Percentiles rank a stretch among this genome's conserved stretches.
Conservation (phyloP, 768 basidiomycete genomes). For the Hysterangium stoloniferum region DNA sequence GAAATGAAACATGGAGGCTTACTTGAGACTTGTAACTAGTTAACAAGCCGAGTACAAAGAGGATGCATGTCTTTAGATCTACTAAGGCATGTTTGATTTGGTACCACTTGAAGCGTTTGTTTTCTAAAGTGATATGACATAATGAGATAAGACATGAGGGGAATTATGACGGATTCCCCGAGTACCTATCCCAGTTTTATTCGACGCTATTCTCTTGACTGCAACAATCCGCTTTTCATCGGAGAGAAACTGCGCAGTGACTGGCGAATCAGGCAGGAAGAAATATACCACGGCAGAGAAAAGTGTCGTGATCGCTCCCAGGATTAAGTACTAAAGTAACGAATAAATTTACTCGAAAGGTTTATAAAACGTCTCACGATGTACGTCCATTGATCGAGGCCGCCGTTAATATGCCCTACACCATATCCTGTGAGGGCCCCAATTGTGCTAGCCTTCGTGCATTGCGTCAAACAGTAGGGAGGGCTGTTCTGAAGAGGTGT, state of each 20-base stretch:
- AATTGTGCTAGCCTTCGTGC: slow-evolving; percentile 19
- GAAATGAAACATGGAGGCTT: neutral
- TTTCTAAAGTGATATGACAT: slow-evolving; percentile 27
- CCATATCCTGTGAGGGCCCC: slow-evolving; percentile 24
- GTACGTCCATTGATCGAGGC: slow-evolving; percentile 22
- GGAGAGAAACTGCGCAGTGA: slow-evolving; percentile 24
- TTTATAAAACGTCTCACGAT: slow-evolving; percentile 17
- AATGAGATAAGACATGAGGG: slow-evolving; percentile 10
- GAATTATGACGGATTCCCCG: no score
- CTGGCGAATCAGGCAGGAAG: slow-evolving; percentile 31
- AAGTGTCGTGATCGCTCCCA: slow-evolving; percentile 26
- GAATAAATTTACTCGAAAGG: neutral
- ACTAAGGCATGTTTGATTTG: slow-evolving; percentile 25
- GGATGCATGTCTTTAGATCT: slow-evolving; percentile 30
- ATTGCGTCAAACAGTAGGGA: slow-evolving; percentile 16
- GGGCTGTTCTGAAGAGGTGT: slow-evolving; percentile 21
- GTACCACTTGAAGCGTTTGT: slow-evolving; percentile 28
- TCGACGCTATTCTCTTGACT: slow-evolving; percentile 29
- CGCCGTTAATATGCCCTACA: slow-evolving; percentile 20
- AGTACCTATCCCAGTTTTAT: slow-evolving; percentile 18
- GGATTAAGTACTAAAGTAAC: slow-evolving; percentile 12
- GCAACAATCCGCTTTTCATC: slow-evolving; percentile 27
- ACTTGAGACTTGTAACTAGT: slow-evolving; percentile 17
- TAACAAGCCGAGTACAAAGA: slow-evolving; percentile 25
- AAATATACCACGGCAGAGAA: slow-evolving; percentile 25